These are phyloP conservation scores for Austroboletus sp. DNA, from an alignment of 1,284 basidiomycete genomes.

Conservation along the genomic window DNA sequence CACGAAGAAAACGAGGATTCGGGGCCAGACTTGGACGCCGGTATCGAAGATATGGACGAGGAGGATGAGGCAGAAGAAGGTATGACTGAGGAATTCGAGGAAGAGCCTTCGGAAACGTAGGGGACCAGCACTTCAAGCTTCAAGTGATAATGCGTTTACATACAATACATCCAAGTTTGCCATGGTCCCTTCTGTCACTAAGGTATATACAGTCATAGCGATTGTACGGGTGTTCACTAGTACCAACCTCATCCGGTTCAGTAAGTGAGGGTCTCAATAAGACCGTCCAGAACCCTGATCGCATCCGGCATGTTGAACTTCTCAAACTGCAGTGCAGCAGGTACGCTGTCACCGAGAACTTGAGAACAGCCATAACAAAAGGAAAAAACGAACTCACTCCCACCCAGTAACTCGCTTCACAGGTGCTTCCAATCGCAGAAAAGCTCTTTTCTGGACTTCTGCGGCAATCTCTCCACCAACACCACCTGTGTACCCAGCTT, in stretches of 20 bases:
- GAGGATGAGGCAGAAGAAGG: slow-evolving; percentile 34
- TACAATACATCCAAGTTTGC: too few relatives aligned
- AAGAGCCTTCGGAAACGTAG: slow-evolving; percentile 26
- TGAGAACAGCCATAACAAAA: slow-evolving; percentile 5
- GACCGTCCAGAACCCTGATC: slow-evolving; percentile 73
- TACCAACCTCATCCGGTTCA: slow-evolving; percentile 28
- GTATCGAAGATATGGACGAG: slow-evolving; percentile 68
- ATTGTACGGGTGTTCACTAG: too few relatives aligned
- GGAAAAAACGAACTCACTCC: slow-evolving; percentile 62
- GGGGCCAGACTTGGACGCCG: slow-evolving; percentile 57
- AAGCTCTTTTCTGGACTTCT: slow-evolving; percentile 79
- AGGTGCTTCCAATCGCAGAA: slow-evolving; percentile 80
- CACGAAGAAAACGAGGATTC: slow-evolving; percentile 54
- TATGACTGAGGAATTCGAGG: slow-evolving; percentile 28
- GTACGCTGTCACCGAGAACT: slow-evolving; percentile 47
- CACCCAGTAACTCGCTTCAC: slow-evolving; percentile 82
- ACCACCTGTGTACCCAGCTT: slow-evolving; percentile 78
- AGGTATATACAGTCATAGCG: too few relatives aligned
- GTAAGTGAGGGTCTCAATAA: slow-evolving; percentile 78
- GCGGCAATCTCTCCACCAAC: slow-evolving; percentile 85
- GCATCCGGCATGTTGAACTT: slow-evolving; percentile 88
- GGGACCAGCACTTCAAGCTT: too few relatives aligned
- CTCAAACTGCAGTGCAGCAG: slow-evolving; percentile 77
- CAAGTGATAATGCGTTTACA: too few relatives aligned
- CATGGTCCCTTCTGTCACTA: too few relatives aligned